Evolutionary conservation across 257 asterid species (phyloP).

Genomic region (Scutellaria barbata): DNA sequence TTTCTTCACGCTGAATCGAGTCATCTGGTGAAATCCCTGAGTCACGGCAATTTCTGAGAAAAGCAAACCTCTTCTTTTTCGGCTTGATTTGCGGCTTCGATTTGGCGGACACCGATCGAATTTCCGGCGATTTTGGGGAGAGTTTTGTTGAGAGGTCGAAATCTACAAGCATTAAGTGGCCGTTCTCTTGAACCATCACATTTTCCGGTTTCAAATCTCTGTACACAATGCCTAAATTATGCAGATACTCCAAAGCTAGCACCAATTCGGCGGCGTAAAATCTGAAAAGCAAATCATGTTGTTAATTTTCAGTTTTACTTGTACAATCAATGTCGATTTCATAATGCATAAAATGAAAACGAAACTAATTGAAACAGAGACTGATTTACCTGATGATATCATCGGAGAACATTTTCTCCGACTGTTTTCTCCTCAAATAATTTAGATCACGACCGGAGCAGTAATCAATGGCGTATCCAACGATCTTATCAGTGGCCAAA

Average conservation of each 20-base stretch:
- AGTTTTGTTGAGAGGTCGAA: constrained; percentile 91
- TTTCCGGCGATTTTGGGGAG: constrained; percentile 51
- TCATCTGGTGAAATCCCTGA: constrained; percentile 55
- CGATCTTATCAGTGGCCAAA: constrained; percentile 64
- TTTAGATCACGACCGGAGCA: constrained; percentile 93
- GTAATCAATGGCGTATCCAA: constrained; percentile 91
- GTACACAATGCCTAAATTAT: constrained; percentile 77
- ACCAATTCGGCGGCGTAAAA: constrained; percentile 94
- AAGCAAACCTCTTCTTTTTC: constrained; percentile 40
- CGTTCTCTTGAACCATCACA: constrained; percentile 87
- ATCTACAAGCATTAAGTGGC: constrained; percentile 89
- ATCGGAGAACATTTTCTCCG: constrained; percentile 94
- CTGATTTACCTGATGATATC: constrained; percentile 72
- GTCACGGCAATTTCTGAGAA: constrained; percentile 43
- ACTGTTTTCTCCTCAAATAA: constrained; percentile 67
- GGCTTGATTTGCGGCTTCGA: constrained; percentile 37
- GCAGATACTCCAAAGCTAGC: constrained; percentile 81
- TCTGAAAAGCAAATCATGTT: constrained; percentile 44
- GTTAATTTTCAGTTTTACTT: not conserved
- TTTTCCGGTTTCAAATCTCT: constrained; percentile 97
- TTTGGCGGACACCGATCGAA: constrained; percentile 37
- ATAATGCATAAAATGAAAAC: not conserved
- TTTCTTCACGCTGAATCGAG: constrained; percentile 45
- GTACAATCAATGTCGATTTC: not conserved
- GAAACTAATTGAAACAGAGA: not conserved